phyloP scores from a whole-genome alignment of 805 yeast species.

The Pichia scutulata region DNA sequence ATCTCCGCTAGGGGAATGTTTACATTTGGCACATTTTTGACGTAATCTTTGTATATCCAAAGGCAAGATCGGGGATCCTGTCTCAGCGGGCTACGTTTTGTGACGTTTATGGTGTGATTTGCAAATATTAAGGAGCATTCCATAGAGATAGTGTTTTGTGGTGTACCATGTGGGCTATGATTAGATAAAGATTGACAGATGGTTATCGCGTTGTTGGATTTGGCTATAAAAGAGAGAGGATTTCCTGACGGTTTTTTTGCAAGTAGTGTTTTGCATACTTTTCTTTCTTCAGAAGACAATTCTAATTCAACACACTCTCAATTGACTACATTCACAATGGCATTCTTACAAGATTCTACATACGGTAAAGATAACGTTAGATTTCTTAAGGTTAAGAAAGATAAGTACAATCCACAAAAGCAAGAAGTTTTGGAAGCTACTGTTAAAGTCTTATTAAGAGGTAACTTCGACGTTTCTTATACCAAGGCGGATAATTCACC shows the following conservation, averaged over 20 bases:
- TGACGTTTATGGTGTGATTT: neutral
- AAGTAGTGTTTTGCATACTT: neutral
- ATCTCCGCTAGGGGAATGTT: neutral
- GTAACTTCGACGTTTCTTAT: conserved; percentile 72
- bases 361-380: conserved; percentile 94
- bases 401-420: conserved; percentile 58
- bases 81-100: no score
- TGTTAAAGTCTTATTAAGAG: conserved; percentile 66
- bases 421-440: conserved; percentile 86
- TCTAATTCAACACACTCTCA: neutral
- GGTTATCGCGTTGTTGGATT: neutral
- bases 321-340: conserved; percentile 14
- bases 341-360: conserved; percentile 39
- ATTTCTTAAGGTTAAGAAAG: conserved; percentile 80
- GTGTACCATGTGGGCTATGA: neutral
- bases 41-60: neutral
- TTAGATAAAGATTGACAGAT: neutral
- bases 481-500: conserved; percentile 82
- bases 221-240: neutral
- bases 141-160: no score
- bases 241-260: neutral
- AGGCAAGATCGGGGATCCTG: neutral
- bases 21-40: neutral
- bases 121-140: no score
- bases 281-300: neutral